Base-by-base conservation (phyloP, 108 stramenopile genomes). In the Nannochloropsis gaditana region DNA sequence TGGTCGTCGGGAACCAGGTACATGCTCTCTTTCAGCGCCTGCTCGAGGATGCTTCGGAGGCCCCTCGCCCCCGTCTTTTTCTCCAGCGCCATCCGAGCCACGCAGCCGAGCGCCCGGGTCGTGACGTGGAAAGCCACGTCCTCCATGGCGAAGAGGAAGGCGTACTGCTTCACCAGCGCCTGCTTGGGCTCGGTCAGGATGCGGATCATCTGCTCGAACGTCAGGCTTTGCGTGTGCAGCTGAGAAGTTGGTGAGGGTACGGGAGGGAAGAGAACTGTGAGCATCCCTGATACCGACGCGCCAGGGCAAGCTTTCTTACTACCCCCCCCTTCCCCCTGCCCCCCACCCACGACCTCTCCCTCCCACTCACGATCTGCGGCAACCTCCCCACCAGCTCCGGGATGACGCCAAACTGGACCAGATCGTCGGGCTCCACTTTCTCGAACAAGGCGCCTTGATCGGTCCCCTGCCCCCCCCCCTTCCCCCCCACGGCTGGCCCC, bases 321-420 rank as follows among this genome's bases (percentile, higher is more conserved):
- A 50, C 15, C 47, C 47, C 47, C 15, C 47, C 47, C 11, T 50
- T 15, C 47, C 47, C 15, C 47, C 11, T 50, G 11, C 47, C 47
- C 15, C 47, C 15, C 47, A 11, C 47, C 15, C 47, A 11, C 47
- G 10, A 10, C 47, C 47, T 50, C 47, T 50, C 80, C 21, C 80
- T 19, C 80, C 21, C 80, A 80, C 82, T 84, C 21, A 96, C 95
- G 83, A 98, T 94, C 10, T 96, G 93, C 10, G 98, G 96, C 89
- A 98, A 97, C 21, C 98, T 93, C n/a, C 98, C 98, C 44, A 97
- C 92, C 80, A 97, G 96, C 88, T 98, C 98, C 19, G 98, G 98
- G 84, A 98, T 98, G 92, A 98, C 95, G 9, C 98, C 98, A 85
- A 91, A 98, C 44, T 93, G 91, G 19, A 96, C 93, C 79, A 98